phyloP scores from a whole-genome alignment of 495 filamentous ascomycete genomes.

The Apiosordaria backusii region DNA sequence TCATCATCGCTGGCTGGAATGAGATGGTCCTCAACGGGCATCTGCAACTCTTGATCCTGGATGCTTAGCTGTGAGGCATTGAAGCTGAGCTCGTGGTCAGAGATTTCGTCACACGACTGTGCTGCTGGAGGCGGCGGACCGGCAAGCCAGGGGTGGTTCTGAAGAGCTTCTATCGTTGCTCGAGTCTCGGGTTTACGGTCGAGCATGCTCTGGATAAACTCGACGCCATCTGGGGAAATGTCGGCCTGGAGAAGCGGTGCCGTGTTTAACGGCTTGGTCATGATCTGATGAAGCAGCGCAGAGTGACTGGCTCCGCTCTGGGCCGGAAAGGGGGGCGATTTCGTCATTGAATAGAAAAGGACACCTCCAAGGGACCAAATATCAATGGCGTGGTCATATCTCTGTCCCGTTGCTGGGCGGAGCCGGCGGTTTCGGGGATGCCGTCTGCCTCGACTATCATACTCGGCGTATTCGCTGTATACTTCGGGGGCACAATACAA shows the following conservation, averaged over 20 bases:
- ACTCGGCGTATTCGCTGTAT: slow-evolving; percentile 75
- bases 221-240: slow-evolving; percentile 62
- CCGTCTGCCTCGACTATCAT: slow-evolving; percentile 46
- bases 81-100: slow-evolving; percentile 46
- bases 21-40: slow-evolving; percentile 8
- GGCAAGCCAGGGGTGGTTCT: slow-evolving; percentile 65
- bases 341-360: slow-evolving; percentile 73
- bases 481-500: slow-evolving; percentile 96
- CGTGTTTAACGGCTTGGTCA: slow-evolving; percentile 65
- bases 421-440: slow-evolving; percentile 38
- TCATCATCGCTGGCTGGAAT: slow-evolving; percentile 31
- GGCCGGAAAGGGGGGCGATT: slow-evolving; percentile 73
- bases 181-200: slow-evolving; percentile 66
- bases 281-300: slow-evolving; percentile 77
- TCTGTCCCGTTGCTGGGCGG: slow-evolving; percentile 40
- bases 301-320: slow-evolving; percentile 49
- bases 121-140: slow-evolving; percentile 23
- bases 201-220: slow-evolving; percentile 74
- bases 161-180: slow-evolving; percentile 60
- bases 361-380: slow-evolving; percentile 94
- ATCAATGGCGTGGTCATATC: slow-evolving; percentile 86
- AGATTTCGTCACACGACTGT: slow-evolving; percentile 44
- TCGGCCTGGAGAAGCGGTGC: slow-evolving; percentile 50
- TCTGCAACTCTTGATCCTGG: slow-evolving; percentile 34
- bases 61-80: slow-evolving; percentile 70